Conservation (phyloP, 345 rosid species). For the Eucalyptus lansdowneana region DNA sequence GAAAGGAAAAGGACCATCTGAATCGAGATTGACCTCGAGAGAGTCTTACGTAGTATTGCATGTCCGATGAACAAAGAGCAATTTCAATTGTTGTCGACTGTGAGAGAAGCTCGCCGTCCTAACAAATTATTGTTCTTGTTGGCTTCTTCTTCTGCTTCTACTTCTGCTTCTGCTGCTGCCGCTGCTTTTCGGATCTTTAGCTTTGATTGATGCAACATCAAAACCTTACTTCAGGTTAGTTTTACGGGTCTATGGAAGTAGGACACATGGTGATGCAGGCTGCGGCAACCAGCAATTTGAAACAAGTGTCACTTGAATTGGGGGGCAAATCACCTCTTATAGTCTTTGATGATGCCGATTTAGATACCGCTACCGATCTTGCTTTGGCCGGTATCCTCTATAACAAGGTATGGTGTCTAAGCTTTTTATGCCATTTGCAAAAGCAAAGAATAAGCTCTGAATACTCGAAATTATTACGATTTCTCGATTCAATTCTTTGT, state of each 20-base stretch:
- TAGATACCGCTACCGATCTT: slow-evolving; percentile 33
- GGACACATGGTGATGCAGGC: slow-evolving; percentile 60
- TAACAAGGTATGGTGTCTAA: slow-evolving; percentile 31
- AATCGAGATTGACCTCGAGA: neutral
- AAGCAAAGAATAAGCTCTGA: neutral
- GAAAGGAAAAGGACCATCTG: neutral
- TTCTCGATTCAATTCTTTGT: neutral
- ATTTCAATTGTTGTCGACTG: neutral
- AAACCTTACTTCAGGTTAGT: slow-evolving; percentile 25
- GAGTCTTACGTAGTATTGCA: neutral
- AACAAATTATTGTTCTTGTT: neutral
- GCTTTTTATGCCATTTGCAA: neutral
- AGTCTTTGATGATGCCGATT: slow-evolving; percentile 69
- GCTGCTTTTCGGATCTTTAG: neutral
- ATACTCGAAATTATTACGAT: neutral
- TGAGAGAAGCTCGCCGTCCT: neutral
- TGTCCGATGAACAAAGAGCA: neutral
- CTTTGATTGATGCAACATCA: neutral
- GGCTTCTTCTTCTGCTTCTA: neutral
- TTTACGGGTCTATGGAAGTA: slow-evolving; percentile 72
- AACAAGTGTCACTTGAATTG: slow-evolving; percentile 49
- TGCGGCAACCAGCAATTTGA: slow-evolving; percentile 64
- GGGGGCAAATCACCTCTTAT: slow-evolving; percentile 81
- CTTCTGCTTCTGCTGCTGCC: neutral
- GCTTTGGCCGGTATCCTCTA: slow-evolving; percentile 30